These are phyloP conservation scores for Raffaelea ambrosiae DNA, from an alignment of 2,329 filamentous ascomycete genomes.

Conservation along the genomic window DNA sequence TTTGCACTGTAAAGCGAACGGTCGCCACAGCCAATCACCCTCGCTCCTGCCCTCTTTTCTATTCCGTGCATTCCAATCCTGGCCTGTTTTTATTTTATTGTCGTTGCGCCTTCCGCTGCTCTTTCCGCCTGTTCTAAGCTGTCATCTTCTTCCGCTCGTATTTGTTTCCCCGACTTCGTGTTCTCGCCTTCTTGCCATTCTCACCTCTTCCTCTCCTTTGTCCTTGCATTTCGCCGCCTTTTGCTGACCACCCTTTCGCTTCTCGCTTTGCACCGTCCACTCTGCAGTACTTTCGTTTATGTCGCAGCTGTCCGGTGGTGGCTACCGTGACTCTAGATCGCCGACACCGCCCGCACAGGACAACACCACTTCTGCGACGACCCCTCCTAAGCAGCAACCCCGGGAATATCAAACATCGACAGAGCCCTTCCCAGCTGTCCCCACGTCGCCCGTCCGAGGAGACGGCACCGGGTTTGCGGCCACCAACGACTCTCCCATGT, in stretches of 20 bases:
- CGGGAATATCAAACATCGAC: neutral
- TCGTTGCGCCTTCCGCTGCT: too few species aligned
- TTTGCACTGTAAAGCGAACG: too few species aligned
- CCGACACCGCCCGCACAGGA: slow-evolving; percentile 34
- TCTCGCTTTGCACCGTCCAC: too few species aligned
- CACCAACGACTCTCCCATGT: slow-evolving; percentile 31
- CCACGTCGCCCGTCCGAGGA: slow-evolving; percentile 18
- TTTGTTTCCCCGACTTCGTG: neutral
- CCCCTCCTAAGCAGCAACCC: slow-evolving; percentile 18
- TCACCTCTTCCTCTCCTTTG: too few species aligned
- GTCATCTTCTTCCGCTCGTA: neutral
- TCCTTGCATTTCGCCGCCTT: slow-evolving; percentile 9
- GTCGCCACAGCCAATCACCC: too few species aligned
- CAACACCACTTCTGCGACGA: slow-evolving; percentile 19
- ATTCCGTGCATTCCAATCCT: too few species aligned
- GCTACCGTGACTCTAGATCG: slow-evolving; percentile 29
- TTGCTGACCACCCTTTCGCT: slow-evolving; percentile 10
- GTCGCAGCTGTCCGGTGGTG: slow-evolving; percentile 59
- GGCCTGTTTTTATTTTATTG: too few species aligned
- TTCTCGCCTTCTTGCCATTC: too few species aligned
- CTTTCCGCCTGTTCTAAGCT: too few species aligned
- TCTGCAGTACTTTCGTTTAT: slow-evolving; percentile 75
- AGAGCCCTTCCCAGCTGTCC: slow-evolving; percentile 13
- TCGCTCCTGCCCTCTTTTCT: neutral
- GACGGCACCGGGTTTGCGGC: slow-evolving; percentile 25